Conservation (phyloP, 2,329 filamentous ascomycete species). For the Penicillium vulpinum region DNA sequence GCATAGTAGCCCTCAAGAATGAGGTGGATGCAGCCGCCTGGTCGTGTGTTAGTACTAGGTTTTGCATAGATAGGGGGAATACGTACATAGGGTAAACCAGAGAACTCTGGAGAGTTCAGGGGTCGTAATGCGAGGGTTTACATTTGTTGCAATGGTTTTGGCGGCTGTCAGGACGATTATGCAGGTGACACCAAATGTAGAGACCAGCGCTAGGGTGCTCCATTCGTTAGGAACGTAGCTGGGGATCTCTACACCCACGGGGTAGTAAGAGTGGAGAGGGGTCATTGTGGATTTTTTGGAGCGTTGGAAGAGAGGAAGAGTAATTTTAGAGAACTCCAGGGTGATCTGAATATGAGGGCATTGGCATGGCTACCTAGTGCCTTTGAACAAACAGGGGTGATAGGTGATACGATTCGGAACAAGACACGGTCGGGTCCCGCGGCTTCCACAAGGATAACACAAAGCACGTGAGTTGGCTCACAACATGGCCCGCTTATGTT, state of each 20-base stretch:
- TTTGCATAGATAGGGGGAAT: neutral
- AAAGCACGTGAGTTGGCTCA: too few species aligned
- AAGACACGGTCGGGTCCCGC: neutral
- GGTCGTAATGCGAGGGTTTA: neutral
- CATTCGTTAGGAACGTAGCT: neutral
- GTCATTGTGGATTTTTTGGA: neutral
- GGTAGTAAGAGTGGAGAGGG: neutral
- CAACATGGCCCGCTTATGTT: too few species aligned
- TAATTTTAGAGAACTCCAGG: neutral
- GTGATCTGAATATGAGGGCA: neutral
- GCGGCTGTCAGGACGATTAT: neutral
- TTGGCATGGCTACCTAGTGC: too few species aligned
- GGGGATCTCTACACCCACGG: neutral
- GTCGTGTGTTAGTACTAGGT: neutral
- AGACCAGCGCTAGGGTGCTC: neutral
- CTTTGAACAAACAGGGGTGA: too few species aligned
- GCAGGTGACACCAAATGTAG: neutral
- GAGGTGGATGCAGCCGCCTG: slow-evolving; percentile 57
- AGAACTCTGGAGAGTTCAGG: neutral
- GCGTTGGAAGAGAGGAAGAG: neutral
- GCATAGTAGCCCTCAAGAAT: slow-evolving; percentile 82
- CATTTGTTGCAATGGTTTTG: neutral
- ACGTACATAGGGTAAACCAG: neutral
- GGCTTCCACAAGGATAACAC: too few species aligned
- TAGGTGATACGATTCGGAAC: neutral